A percentile compares a stretch with the other conserved stretches of the same genome.
Conservation (phyloP, 257 asterid species). For the Nicotiana sylvestris region DNA sequence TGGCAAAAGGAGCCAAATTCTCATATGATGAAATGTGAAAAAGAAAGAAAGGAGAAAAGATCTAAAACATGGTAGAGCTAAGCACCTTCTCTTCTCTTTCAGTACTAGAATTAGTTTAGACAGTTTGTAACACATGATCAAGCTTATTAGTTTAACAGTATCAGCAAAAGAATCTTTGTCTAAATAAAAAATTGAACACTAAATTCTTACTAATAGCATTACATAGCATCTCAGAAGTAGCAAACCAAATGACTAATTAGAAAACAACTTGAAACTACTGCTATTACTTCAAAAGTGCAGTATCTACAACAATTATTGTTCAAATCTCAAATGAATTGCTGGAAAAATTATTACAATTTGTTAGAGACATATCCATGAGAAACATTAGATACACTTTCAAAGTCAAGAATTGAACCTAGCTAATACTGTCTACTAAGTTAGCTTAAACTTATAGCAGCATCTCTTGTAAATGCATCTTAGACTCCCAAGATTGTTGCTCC, state of each 20-base stretch:
- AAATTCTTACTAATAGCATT: not conserved
- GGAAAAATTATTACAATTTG: no score
- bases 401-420: not conserved
- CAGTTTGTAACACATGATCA: not conserved
- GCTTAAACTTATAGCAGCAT: not conserved
- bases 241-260: not conserved
- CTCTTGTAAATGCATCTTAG: not conserved
- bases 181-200: not conserved
- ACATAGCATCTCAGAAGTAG: not conserved
- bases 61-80: not conserved
- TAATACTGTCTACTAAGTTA: not conserved
- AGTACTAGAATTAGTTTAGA: not conserved
- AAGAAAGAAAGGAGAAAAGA: not conserved
- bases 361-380: no score
- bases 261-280: not conserved
- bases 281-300: not conserved
- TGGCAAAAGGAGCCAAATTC: not conserved
- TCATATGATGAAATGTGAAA: not conserved
- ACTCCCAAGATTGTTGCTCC: not conserved
- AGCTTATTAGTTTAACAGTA: not conserved
- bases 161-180: not conserved
- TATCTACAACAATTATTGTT: no score
- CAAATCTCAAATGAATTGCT: no score
- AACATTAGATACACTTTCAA: no score
- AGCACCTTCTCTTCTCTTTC: no score